Evolutionary conservation across 345 rosid genomes (phyloP), one percentile per base, ranked within the genome.

Genomic region (Brassica cretica): DNA sequence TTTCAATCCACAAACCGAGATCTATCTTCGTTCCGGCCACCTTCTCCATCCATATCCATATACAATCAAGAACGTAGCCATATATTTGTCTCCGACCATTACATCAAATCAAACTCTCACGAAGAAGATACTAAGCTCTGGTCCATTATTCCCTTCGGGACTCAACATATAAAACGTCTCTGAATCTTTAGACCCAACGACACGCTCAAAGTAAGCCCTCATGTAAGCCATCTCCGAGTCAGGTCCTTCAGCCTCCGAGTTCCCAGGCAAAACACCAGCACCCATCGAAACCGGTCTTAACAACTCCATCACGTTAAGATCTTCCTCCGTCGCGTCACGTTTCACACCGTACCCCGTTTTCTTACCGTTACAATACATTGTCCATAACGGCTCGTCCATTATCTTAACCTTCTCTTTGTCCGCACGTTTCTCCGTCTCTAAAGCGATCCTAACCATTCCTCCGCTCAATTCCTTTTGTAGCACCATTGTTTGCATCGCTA

Each of bases 231-330:
- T 56, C 83, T 91, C 97, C 1, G 85, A 86, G 41, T 93, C 98
- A 0, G 85, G 83, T 6, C 89, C 93, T 27, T 93, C 98, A 0
- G 18, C 39, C n/a, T 88, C 91, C 0, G 90, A 83, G 37, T 79
- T 85, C 64, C 89, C 89, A 0, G 98, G 98, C 59, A 92, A 65
- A 16, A 89, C 96, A 19, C 96, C 97, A 0, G 93, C 97, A 3
- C 98, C 96, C 98, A 92, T 94, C 0, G 97, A 92, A 14, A 94
- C 93, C 0, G 93, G 82, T 83, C 83, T 84, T 37, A 94, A 84
- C 27, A 92, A 66, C 78, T 94, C 96, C 97, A 94, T 92, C 6
- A 92, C 88, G 32, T 78, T 73, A 71, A 94, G 75, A 68, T 94
- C 98, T 55, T 89, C 96, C 66, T 82, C 88, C 2, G 85, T 73